phyloP scores from a whole-genome alignment of 192 early-diverging fungal species.

The Backusella macrospora region DNA sequence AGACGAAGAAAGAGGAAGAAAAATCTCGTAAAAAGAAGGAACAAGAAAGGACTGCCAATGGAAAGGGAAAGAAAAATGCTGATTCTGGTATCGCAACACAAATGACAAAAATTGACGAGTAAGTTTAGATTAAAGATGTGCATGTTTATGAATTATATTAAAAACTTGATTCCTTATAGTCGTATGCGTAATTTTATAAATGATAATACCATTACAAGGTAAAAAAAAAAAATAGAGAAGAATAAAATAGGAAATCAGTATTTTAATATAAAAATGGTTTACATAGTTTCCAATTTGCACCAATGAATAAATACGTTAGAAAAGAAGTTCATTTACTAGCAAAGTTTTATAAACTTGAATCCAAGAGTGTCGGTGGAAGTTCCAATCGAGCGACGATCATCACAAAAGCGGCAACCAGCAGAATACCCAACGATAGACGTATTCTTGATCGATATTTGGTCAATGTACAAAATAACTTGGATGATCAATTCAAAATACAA shows the following conservation, averaged over 20 bases:
- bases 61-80: constrained; percentile 11
- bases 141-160: background rate
- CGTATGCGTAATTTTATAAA: constrained; percentile 32
- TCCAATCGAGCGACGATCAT: constrained; percentile 13
- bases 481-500: constrained; percentile 19
- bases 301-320: constrained; percentile 46
- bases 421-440: constrained; percentile 45
- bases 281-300: constrained; percentile 42
- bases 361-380: constrained; percentile 50
- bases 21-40: constrained; percentile 6
- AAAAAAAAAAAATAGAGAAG: background rate
- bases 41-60: background rate
- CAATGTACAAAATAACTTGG: constrained; percentile 41
- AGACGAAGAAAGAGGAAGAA: constrained; percentile 5
- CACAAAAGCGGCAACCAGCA: constrained; percentile 46
- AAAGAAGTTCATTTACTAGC: constrained; percentile 50
- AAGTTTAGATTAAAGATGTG: background rate
- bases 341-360: constrained; percentile 49
- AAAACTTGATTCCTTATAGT: background rate
- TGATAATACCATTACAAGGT: constrained; percentile 38
- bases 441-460: constrained; percentile 44
- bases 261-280: background rate
- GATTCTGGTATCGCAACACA: constrained; percentile 6
- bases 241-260: background rate
- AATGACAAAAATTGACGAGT: constrained; percentile 13